Conservation (phyloP, 345 rosid species). For the Euphorbia peplus region DNA sequence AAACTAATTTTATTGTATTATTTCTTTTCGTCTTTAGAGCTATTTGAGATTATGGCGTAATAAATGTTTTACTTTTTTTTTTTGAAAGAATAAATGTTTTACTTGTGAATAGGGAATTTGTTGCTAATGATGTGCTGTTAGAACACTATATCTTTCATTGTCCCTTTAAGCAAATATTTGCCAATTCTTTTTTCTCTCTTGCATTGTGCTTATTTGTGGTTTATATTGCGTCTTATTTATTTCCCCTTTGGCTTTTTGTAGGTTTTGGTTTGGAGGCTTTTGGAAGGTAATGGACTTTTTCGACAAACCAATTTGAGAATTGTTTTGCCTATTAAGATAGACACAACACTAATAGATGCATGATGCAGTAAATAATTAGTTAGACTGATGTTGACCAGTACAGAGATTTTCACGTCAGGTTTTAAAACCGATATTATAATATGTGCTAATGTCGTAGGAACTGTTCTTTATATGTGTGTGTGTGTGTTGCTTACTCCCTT, state of each 20-base stretch:
- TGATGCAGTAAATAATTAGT: neutral
- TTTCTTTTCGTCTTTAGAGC: neutral
- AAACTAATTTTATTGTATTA: too few species aligned
- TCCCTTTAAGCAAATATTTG: neutral
- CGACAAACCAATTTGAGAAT: constrained; percentile 4
- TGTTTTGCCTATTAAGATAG: constrained; percentile 6
- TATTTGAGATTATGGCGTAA: neutral
- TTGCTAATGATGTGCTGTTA: neutral
- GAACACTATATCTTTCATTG: neutral
- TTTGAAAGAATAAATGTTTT: too few species aligned
- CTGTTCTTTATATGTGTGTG: neutral
- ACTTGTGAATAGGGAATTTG: neutral
- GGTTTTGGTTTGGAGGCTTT: constrained; percentile 99
- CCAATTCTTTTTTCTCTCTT: neutral
- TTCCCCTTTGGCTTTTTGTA: constrained; percentile 31
- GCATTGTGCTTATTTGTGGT: neutral
- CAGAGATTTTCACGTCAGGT: neutral
- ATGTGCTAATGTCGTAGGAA: neutral
- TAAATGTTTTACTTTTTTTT: too few species aligned
- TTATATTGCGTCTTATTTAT: constrained; percentile 19
- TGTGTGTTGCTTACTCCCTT: too few species aligned
- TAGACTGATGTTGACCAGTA: neutral
- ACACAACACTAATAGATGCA: neutral
- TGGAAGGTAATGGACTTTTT: constrained; percentile 73
- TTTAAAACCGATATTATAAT: neutral